Evolutionary conservation across 352 stramenopile genomes (phyloP), one percentile per base, ranked within the genome.

Genomic region (Paralagenidium karlingii): DNA sequence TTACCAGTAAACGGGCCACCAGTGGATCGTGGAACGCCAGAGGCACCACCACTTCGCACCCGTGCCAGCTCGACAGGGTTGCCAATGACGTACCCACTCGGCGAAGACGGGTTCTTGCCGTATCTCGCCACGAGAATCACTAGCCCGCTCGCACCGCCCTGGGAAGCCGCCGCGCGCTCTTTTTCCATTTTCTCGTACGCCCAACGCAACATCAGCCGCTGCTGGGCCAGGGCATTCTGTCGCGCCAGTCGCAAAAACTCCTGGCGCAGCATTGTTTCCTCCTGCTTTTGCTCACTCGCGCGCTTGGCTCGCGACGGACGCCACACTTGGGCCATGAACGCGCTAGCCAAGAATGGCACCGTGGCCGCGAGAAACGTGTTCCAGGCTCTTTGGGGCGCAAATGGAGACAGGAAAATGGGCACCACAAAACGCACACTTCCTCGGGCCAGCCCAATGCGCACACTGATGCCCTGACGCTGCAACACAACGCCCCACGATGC

Each of bases 351-450:
- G 36, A 86, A 82, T 2, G 73, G 76, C 10, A 68, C 65, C 3
- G 76, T 86, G 10, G 76, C 76, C 3, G 68, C 73, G 39, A 63
- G 67, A 38, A 90, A 87, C 10, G 76, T 84, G 38, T 70, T 67
- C 33, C 77, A 82, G 11, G 70, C 73, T 1, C 64, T 70, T 38
- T 84, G 58, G 6, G 51, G 53, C 5, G 63, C 79, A 48, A 86
- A 84, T 6, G 76, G 76, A 8, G 73, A 77, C 32, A 90, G 42
- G 49, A 84, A 84, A 52, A 90, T 82, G 12, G 76, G 76, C 46
- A 87, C 52, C 19, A 86, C 76, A 29, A 90, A 90, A 21, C 76
- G 73, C 12, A 90, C 70, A 51, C 59, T 83, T 31, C 76, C 76
- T 16, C 76, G 70, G 18, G 73, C 82, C 45, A 87, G 85, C 33